A percentile compares a stretch with the other conserved stretches of the same genome.
These are phyloP conservation scores for Yarrowia osloensis DNA, from an alignment of 805 yeast species.

Conservation along the genomic window DNA sequence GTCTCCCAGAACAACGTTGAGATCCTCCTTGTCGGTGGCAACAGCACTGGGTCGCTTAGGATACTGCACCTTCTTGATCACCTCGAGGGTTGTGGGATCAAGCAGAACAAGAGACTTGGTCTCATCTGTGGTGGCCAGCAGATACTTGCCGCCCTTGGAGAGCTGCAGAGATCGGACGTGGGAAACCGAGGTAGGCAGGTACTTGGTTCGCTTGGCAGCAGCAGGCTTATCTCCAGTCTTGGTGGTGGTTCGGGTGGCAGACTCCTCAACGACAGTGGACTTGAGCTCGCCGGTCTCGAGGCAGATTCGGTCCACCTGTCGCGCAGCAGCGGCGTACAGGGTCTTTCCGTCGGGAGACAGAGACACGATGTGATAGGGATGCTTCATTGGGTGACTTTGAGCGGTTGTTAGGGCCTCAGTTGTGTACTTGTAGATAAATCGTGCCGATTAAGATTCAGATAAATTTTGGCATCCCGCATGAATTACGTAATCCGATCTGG, in stretches of 20 bases:
- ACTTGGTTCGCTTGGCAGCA: conserved; percentile 22
- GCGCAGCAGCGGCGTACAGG: conserved; percentile 30
- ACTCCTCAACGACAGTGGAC: conserved; percentile 10
- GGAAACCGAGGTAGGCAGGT: conserved; percentile 33
- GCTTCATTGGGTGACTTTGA: conserved; percentile 21
- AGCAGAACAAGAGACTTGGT: conserved; percentile 79
- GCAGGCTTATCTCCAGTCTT: conserved; percentile 2
- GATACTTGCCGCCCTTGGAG: conserved; percentile 53
- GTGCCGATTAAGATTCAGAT: conserved; percentile 10
- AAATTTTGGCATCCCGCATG: conserved; percentile 16
- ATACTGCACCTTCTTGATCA: conserved; percentile 70
- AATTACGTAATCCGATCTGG: conserved; percentile 1
- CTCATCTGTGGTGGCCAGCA: conserved; percentile 75
- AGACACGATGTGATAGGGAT: conserved; percentile 26
- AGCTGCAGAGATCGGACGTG: conserved; percentile 66
- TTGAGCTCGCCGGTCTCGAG: conserved; percentile 29
- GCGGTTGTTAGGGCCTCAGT: background rate
- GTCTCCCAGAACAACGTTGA: conserved; percentile 71
- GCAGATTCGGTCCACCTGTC: conserved; percentile 29
- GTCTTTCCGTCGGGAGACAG: conserved; percentile 18
- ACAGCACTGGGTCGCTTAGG: conserved; percentile 94
- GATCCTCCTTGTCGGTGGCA: conserved; percentile 55
- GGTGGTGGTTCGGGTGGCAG: conserved; percentile 8
- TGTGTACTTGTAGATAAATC: background rate
- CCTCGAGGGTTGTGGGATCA: conserved; percentile 46